Evolutionary conservation across 805 yeast species (phyloP).

Genomic region (Candida coquimbonensis): DNA sequence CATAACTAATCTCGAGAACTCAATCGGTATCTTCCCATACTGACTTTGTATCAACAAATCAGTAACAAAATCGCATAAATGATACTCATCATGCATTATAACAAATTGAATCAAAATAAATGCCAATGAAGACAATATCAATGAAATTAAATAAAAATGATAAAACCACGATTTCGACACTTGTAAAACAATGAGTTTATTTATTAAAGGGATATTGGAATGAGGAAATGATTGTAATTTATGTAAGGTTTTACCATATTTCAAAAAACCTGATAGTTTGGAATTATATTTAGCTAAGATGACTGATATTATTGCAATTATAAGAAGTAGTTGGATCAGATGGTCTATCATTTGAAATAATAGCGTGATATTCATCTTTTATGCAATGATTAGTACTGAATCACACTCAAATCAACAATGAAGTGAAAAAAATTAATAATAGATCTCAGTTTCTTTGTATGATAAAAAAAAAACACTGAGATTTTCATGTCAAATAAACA

Average conservation of each 20-base stretch:
- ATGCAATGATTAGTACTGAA: too few species aligned
- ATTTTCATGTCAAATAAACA: too few species aligned
- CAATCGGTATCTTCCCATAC: slow-evolving; percentile 19
- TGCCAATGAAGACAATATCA: slow-evolving; percentile 23
- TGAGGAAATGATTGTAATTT: background rate
- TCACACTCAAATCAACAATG: too few species aligned
- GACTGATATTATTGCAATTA: slow-evolving; percentile 14
- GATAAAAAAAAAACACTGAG: too few species aligned
- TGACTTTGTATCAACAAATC: slow-evolving; percentile 2
- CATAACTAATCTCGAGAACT: slow-evolving; percentile 15
- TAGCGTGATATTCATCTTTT: too few species aligned
- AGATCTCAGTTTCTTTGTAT: too few species aligned
- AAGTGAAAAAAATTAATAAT: too few species aligned
- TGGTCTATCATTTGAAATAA: too few species aligned
- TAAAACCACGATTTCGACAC: slow-evolving; percentile 59
- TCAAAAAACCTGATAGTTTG: slow-evolving; percentile 29
- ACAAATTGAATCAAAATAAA: slow-evolving; percentile 11
- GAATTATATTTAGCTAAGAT: slow-evolving; percentile 27
- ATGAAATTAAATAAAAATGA: slow-evolving; percentile 52
- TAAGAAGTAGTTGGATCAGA: background rate
- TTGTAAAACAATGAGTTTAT: slow-evolving; percentile 27
- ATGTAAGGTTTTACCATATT: slow-evolving; percentile 38
- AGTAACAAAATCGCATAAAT: background rate
- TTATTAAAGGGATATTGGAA: background rate
- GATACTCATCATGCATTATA: background rate